Conservation (phyloP, 306 rosid genomes). For the Pterocarpus santalinus region DNA sequence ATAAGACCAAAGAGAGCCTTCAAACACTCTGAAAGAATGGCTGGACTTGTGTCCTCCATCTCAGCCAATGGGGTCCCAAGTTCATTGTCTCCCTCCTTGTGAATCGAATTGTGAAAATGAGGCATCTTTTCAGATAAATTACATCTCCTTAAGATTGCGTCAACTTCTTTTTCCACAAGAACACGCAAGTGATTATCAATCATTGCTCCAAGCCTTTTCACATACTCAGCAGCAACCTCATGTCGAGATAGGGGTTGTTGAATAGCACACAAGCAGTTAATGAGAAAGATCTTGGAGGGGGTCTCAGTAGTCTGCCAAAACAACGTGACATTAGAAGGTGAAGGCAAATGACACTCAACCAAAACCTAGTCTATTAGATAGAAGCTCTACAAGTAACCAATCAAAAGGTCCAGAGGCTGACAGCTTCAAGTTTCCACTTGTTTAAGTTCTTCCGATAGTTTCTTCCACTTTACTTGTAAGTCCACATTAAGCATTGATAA, state of each 20-base stretch:
- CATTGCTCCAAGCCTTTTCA: constrained; percentile 79
- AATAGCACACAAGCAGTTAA: constrained; percentile 88
- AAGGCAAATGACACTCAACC: constrained; percentile 22
- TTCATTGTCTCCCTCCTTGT: constrained; percentile 52
- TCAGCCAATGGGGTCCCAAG: constrained; percentile 71
- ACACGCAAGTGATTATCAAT: constrained; percentile 70
- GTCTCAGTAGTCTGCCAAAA: constrained; percentile 83
- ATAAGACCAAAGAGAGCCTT: constrained; percentile 84
- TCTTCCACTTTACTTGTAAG: constrained; percentile 8
- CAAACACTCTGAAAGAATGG: constrained; percentile 75
- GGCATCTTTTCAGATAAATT: constrained; percentile 83
- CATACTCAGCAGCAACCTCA: constrained; percentile 82
- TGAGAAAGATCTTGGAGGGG: constrained; percentile 91
- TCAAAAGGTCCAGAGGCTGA: constrained; percentile 3
- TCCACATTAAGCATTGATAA: background rate
- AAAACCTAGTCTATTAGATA: constrained; percentile 12
- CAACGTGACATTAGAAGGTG: constrained; percentile 29
- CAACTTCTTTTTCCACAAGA: constrained; percentile 87
- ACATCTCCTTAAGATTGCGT: constrained; percentile 72
- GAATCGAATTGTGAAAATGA: constrained; percentile 57
- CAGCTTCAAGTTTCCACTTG: background rate
- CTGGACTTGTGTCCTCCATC: constrained; percentile 73
- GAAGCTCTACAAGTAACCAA: background rate
- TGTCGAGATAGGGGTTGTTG: constrained; percentile 83
- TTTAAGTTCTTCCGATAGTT: constrained; percentile 17